Evolutionary conservation across 2,329 filamentous ascomycete genomes (phyloP).

Genomic region (Trichothecium sympodiale): DNA sequence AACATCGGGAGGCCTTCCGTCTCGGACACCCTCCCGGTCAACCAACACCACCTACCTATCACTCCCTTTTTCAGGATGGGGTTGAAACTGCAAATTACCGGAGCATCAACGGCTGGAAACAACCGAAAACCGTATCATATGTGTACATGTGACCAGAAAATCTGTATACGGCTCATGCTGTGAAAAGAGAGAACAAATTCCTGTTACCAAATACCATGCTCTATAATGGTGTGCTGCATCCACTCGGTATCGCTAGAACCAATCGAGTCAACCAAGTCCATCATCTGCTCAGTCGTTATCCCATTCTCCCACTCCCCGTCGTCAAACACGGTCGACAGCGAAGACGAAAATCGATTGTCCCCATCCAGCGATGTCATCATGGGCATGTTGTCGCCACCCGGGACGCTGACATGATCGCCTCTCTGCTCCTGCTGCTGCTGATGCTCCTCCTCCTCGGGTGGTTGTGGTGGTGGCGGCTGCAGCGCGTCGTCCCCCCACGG

Average conservation of each 20-base stretch:
- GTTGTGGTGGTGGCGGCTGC: conserved; percentile 2
- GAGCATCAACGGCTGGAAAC: no score
- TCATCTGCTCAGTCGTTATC: conserved; percentile 32
- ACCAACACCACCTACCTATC: no score
- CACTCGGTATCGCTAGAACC: conserved; percentile 31
- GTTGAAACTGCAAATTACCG: no score
- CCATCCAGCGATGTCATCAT: conserved; percentile 6
- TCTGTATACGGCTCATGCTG: no score
- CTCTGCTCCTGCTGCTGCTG: not conserved
- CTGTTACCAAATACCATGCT: conserved; percentile 28
- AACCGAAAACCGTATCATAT: no score
- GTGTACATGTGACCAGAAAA: no score
- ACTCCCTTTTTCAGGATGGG: no score
- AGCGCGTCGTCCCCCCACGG: not conserved
- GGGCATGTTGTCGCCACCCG: no score
- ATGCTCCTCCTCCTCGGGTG: not conserved
- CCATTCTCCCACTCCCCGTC: conserved; percentile 18
- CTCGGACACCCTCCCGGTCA: no score
- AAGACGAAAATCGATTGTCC: conserved; percentile 7
- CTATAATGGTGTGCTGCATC: conserved; percentile 32
- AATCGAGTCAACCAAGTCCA: conserved; percentile 36
- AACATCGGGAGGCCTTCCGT: no score
- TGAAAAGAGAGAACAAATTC: no score
- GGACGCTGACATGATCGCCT: no score
- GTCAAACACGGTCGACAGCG: conserved; percentile 9